Conservation (phyloP, 106 monocot genomes). For the Dendrobium huoshanense region DNA sequence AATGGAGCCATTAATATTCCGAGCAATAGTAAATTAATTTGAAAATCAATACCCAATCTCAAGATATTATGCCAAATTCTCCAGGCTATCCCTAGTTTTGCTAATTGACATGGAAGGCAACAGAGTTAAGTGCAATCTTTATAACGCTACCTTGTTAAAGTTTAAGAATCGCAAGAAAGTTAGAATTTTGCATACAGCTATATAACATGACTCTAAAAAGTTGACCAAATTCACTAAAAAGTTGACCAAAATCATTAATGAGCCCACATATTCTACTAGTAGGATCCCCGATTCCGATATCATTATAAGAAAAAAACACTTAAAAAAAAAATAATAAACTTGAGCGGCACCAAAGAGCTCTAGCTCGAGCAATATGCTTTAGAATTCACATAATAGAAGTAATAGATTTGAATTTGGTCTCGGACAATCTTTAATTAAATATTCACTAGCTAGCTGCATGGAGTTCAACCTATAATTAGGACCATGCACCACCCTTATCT, state of each 20-base stretch:
- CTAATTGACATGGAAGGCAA: not conserved
- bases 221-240: no score
- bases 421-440: not conserved
- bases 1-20: not conserved
- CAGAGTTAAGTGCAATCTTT: not conserved
- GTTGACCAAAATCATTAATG: no score
- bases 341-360: not conserved
- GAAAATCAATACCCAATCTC: not conserved
- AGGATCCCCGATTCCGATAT: no score
- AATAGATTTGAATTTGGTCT: not conserved
- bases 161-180: not conserved
- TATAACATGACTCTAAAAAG: no score
- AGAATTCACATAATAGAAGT: not conserved
- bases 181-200: no score
- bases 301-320: no score
- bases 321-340: no score
- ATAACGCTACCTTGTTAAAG: not conserved
- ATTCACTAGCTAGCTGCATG: not conserved
- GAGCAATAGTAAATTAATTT: not conserved
- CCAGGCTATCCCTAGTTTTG: not conserved
- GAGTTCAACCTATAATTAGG: not conserved
- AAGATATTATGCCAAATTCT: not conserved
- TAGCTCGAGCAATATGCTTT: not conserved
- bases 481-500: no score
- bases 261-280: no score